Base-by-base conservation (phyloP, 2,329 filamentous ascomycete species). In the Aspergillus pseudoviridinutans region DNA sequence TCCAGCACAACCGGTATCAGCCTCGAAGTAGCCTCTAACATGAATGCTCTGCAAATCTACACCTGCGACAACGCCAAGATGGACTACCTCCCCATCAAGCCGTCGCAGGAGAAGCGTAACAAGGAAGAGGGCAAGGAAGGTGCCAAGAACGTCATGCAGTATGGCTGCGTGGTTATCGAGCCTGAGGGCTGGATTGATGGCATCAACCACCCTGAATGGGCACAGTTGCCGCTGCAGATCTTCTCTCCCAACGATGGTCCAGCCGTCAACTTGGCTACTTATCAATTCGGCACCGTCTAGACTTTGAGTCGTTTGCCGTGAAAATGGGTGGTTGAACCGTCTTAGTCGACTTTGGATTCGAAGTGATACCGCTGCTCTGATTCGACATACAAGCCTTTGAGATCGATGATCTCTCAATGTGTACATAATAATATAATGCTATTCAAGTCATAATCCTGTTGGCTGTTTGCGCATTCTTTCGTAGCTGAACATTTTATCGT, bases 131-230 rank as follows among this genome's bases (percentile, higher is more conserved):
- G 78, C n/a, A 78, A 81, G 44, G 71, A 76, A 9, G 66, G 73
- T 64, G 77, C 69, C 62, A 72, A 68, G 71, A 65, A 72, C 78
- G 66, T 83, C 71, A 64, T 79, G 71, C 61, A 92, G 78, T 91
- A 92, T 69, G 92, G 91, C 32, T 97, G 93, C 74, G 70, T 96
- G 27, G 93, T 96, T 51, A 83, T 97, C 74, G 93, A 97, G 78
- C 90, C 94, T 12, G 85, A 97, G 80, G 92, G 94, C 73, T 97
- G 87, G 84, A 96, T 97, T 69, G 92, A 96, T 71, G 92, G 83
- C 27, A 94, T 97, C 77, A 97, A 96, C 77, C 84, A 95, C 66
- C 92, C 92, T 0, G 84, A 91, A 74, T 97, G 93, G 93, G 86
- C 86, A 58, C 84, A 92, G 55, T 75, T 68, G 29, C 55, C 67